phyloP scores from a whole-genome alignment of 2,329 filamentous ascomycete genomes.

The Exophiala alcalophila region DNA sequence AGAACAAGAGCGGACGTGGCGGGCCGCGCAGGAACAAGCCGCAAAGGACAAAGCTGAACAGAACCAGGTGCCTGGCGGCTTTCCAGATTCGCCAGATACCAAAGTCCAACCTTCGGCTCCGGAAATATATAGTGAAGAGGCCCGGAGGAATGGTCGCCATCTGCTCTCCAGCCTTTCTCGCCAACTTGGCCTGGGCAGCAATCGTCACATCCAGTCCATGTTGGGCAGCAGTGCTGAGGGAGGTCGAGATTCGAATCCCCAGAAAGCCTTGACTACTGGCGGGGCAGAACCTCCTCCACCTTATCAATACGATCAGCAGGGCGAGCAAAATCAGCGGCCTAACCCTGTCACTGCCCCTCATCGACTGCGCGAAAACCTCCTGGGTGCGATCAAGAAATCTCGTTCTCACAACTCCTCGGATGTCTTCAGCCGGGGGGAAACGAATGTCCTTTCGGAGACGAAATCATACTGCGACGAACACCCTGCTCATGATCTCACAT shows the following conservation, averaged over 20 bases:
- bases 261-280: conserved; percentile 18
- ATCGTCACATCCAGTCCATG: conserved; percentile 36
- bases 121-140: conserved; percentile 27
- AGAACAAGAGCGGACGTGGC: conserved; percentile 54
- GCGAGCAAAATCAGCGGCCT: conserved; percentile 17
- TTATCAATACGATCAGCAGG: conserved; percentile 37
- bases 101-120: conserved; percentile 34
- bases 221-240: conserved; percentile 28
- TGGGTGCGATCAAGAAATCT: conserved; percentile 74
- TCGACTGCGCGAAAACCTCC: conserved; percentile 51
- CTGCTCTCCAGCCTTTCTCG: conserved; percentile 68
- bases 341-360: conserved; percentile 42
- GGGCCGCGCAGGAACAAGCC: conserved; percentile 40
- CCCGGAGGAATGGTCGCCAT: conserved; percentile 50
- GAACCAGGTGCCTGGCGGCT: conserved; percentile 68
- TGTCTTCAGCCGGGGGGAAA: conserved; percentile 70
- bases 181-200: conserved; percentile 60
- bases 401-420: conserved; percentile 70
- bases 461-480: conserved; percentile 81
- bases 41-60: conserved; percentile 37
- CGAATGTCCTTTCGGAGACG: conserved; percentile 74
- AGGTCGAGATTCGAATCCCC: conserved; percentile 1
- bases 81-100: conserved; percentile 59
- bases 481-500: conserved; percentile 68
- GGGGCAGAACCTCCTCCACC: conserved; percentile 38